Conservation (phyloP, 148 eudicot species). For the Camellia sinensis region DNA sequence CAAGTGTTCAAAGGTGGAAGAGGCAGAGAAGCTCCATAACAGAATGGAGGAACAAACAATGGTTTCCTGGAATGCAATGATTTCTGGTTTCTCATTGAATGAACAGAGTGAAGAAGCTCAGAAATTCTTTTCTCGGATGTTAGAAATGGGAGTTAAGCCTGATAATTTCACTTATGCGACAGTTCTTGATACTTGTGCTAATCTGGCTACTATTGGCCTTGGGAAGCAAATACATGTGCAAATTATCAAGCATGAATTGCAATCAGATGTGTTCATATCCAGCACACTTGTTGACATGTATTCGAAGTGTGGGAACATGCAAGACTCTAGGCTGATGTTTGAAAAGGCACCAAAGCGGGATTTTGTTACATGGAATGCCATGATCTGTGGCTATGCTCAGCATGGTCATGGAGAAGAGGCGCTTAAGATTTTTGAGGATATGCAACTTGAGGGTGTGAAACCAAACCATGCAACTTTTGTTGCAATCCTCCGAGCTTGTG, state of each 20-base stretch:
- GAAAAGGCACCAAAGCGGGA: constrained; percentile 56
- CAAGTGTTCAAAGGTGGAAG: constrained; percentile 67
- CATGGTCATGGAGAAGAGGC: constrained; percentile 83
- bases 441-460: constrained; percentile 58
- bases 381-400: constrained; percentile 80
- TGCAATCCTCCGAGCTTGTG: constrained; percentile 85
- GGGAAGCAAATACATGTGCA: constrained; percentile 94
- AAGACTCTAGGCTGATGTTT: constrained; percentile 63
- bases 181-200: constrained; percentile 89
- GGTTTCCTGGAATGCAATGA: constrained; percentile 91
- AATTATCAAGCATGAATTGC: constrained; percentile 70
- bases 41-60: constrained; percentile 57
- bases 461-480: constrained; percentile 91
- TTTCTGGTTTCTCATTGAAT: constrained; percentile 59
- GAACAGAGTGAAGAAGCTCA: constrained; percentile 81
- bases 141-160: constrained; percentile 61
- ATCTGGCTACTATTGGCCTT: constrained; percentile 72
- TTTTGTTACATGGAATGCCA: constrained; percentile 89
- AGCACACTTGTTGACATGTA: constrained; percentile 96
- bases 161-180: constrained; percentile 91
- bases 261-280: constrained; percentile 61
- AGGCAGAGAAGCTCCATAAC: constrained; percentile 75
- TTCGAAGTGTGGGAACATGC: constrained; percentile 83
- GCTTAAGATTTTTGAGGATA: constrained; percentile 49
- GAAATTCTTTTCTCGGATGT: constrained; percentile 58